Base-by-base conservation (phyloP, 2,329 filamentous ascomycete species). In the Aspergillus sojae region DNA sequence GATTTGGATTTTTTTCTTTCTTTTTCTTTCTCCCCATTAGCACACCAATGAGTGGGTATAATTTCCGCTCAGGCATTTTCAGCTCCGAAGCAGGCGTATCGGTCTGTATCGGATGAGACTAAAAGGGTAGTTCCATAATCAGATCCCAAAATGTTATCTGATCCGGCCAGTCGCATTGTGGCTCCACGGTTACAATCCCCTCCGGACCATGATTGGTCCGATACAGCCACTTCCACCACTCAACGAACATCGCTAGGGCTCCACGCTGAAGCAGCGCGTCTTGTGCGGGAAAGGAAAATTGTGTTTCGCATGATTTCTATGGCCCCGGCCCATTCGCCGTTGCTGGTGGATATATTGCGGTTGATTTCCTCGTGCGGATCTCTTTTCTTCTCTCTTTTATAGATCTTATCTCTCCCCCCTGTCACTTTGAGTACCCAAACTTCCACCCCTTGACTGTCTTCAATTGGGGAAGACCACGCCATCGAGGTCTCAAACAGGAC, bases 91-190 rank as follows among this genome's bases (percentile, higher is more conserved):
- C 21, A 14, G 23, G 45, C 7, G 57, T 26, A 45, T 32, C 57
- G 21, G 57, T 28, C 30, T 19, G 39, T 41, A 41, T 41, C 39
- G 39, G 39, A 58, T 58, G 50, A 34, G 57, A 34, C 46, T 11
- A 60, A 52, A 43, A 60, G 12, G 54, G 26, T 50, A 63, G 61
- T 60, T 63, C 61, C 61, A 45, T 60, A 30, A 50, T 14, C 14
- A 16, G 26, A 21, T 39, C 39, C 46, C 16, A 53, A 60, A 28
- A 28, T 45, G 62, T 53, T 63, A 63, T 63, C 62, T 63, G 62
- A 63, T 63, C 62, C 58, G 61, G 16, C 57, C 48, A 60, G 36
- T 41, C 46, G 41, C 23, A 53, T 39, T 36, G 34, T 41, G 58
- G 58, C 48, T 53, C 48, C 48, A 46, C 19, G 48, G 4, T 16